phyloP scores from a whole-genome alignment of 140 eudicot genomes.

The Stevia rebaudiana region DNA sequence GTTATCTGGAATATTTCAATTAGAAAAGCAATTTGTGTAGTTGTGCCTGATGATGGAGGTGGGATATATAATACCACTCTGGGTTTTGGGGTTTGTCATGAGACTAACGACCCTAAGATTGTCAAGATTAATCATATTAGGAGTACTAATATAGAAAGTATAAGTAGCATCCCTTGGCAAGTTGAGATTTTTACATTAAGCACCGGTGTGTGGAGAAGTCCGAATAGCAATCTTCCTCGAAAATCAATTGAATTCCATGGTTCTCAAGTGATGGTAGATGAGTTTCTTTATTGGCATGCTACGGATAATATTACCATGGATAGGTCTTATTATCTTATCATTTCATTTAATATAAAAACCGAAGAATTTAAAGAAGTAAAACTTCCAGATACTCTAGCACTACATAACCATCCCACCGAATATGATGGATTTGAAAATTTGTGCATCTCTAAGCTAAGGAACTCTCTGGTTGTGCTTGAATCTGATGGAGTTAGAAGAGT shows the following conservation, averaged over 20 bases:
- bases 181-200: slow-evolving; percentile 10
- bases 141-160: neutral
- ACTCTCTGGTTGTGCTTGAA: slow-evolving; percentile 4
- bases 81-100: slow-evolving; percentile 18
- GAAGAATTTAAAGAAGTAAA: neutral
- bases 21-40: neutral
- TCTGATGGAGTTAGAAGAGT: too few species aligned
- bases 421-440: neutral
- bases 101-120: slow-evolving; percentile 4
- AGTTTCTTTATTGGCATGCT: slow-evolving; percentile 5
- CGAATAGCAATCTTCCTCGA: slow-evolving; percentile 2
- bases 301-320: neutral
- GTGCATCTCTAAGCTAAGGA: neutral
- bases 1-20: slow-evolving; percentile 11
- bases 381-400: neutral
- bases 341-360: slow-evolving; percentile 3
- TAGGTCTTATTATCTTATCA: neutral
- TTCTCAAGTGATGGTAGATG: neutral
- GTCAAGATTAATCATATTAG: neutral
- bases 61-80: neutral
- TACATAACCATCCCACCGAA: too few species aligned
- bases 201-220: neutral
- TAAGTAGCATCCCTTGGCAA: neutral
- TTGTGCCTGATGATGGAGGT: neutral
- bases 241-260: neutral